A percentile compares a stretch with the other conserved stretches of the same genome.
Conservation (phyloP, 2,329 filamentous ascomycete species). For the Lasiodiplodia citricola region DNA sequence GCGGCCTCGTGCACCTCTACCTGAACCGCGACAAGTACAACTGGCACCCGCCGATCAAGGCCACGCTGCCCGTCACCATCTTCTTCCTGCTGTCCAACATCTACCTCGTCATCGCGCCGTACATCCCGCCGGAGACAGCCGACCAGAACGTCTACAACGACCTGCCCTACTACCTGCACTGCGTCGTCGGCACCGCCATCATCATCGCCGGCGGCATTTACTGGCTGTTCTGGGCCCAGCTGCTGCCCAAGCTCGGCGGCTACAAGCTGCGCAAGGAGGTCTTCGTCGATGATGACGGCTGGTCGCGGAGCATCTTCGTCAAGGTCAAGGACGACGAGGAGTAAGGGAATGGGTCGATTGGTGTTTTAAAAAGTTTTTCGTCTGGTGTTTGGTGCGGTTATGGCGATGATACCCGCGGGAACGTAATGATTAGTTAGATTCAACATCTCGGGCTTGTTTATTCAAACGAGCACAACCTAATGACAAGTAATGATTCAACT, state of each 20-base stretch:
- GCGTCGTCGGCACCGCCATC: slow-evolving; percentile 57
- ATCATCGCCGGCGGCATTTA: slow-evolving; percentile 58
- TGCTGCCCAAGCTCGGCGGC: slow-evolving; percentile 51
- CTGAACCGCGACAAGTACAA: slow-evolving; percentile 47
- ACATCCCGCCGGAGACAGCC: slow-evolving; percentile 53
- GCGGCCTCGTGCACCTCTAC: slow-evolving; percentile 56
- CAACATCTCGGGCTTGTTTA: slow-evolving; percentile 12
- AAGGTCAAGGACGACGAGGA: slow-evolving; percentile 26
- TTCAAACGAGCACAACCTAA: not conserved
- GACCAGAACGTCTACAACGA: slow-evolving; percentile 58
- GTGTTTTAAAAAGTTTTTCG: not conserved
- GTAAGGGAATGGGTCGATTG: not conserved
- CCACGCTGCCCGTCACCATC: slow-evolving; percentile 55
- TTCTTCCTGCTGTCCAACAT: slow-evolving; percentile 61
- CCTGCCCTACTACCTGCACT: slow-evolving; percentile 61
- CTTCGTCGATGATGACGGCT: slow-evolving; percentile 43
- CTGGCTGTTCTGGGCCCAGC: slow-evolving; percentile 57
- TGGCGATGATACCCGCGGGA: slow-evolving; percentile 18
- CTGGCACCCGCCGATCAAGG: slow-evolving; percentile 57
- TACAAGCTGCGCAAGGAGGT: slow-evolving; percentile 46
- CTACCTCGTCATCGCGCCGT: slow-evolving; percentile 59
- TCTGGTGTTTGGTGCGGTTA: not conserved
- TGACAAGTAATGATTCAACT: slow-evolving; percentile 9
- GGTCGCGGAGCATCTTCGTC: slow-evolving; percentile 47
- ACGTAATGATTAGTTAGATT: not conserved